Evolutionary conservation across 2,329 filamentous ascomycete species (phyloP).

Genomic region (Phialocephala subalpina): DNA sequence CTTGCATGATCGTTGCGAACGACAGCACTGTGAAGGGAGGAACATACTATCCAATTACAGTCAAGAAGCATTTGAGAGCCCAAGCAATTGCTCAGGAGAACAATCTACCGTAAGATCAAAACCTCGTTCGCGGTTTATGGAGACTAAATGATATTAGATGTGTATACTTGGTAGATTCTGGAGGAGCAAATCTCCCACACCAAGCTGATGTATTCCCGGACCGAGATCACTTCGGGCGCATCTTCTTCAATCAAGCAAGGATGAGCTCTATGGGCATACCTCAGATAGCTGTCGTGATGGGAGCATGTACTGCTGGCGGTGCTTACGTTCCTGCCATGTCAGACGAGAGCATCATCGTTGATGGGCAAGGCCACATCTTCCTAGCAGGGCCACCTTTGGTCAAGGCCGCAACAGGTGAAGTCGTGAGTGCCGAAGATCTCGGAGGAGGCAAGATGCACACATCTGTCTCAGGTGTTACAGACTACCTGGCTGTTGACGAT

Average conservation of each 20-base stretch:
- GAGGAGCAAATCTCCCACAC: constrained; percentile 92
- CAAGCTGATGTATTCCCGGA: constrained; percentile 97
- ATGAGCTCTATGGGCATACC: constrained; percentile 92
- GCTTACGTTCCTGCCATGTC: constrained; percentile 98
- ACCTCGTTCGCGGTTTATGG: not conserved
- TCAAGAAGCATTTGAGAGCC: constrained; percentile 95
- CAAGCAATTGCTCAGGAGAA: constrained; percentile 93
- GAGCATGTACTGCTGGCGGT: constrained; percentile 92
- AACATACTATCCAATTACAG: constrained; percentile 95
- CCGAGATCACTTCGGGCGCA: constrained; percentile 89
- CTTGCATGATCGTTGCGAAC: constrained; percentile 93
- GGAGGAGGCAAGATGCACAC: constrained; percentile 91
- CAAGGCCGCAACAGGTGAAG: constrained; percentile 94
- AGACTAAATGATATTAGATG: constrained; percentile 58
- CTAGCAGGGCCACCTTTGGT: constrained; percentile 93
- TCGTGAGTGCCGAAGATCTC: constrained; percentile 88
- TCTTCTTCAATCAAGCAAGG: constrained; percentile 97
- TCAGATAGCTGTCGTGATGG: constrained; percentile 96
- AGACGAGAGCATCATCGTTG: constrained; percentile 96
- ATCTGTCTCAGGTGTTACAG: constrained; percentile 89
- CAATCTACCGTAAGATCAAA: constrained; percentile 64
- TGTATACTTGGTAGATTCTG: constrained; percentile 96
- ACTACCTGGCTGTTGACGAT: constrained; percentile 94
- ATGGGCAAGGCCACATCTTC: constrained; percentile 97
- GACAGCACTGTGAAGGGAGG: constrained; percentile 98